Percentiles rank a stretch among this genome's conserved stretches.
Conservation (phyloP, 192 early-diverging fungal species). For the Polychytrium aggregatum region DNA sequence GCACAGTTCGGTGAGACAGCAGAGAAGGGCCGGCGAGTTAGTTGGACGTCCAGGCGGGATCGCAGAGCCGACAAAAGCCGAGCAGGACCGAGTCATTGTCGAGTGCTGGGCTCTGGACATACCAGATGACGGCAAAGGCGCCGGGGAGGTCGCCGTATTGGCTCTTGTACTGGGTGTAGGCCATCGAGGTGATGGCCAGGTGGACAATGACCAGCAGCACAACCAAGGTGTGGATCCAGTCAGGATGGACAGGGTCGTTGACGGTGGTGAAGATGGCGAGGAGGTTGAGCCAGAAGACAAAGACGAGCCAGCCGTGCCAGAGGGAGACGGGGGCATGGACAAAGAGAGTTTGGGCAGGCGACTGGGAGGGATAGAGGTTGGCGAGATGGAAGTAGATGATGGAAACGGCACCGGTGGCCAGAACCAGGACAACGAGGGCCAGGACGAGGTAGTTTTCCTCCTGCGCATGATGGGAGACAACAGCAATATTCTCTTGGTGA, state of each 20-base stretch:
- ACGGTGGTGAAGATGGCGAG: constrained; percentile 45
- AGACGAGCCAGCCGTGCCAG: constrained; percentile 55
- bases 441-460: constrained; percentile 1
- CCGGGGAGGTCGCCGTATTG: constrained; percentile 53
- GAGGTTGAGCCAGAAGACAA: constrained; percentile 43
- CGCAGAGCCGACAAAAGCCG: too few relatives aligned
- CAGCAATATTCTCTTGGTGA: too few relatives aligned
- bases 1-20: too few relatives aligned
- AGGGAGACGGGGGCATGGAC: constrained; percentile 55
- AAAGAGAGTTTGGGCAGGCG: constrained; percentile 30
- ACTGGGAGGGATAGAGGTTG: constrained; percentile 15
- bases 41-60: too few relatives aligned
- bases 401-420: constrained; percentile 46
- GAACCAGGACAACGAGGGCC: neutral
- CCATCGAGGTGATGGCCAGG: constrained; percentile 42
- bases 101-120: too few relatives aligned
- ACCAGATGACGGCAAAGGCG: constrained; percentile 49
- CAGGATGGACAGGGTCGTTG: constrained; percentile 21
- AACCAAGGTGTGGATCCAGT: constrained; percentile 27
- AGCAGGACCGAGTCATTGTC: too few relatives aligned
- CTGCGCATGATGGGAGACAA: too few relatives aligned
- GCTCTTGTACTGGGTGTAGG: constrained; percentile 39
- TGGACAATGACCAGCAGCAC: constrained; percentile 38
- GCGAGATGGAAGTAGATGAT: constrained; percentile 33
- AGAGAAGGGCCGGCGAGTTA: too few relatives aligned